Percentiles rank a stretch among this genome's conserved stretches.
Evolutionary conservation across 164 flowering plant species (phyloP).

Genomic region (Annona cherimola): DNA sequence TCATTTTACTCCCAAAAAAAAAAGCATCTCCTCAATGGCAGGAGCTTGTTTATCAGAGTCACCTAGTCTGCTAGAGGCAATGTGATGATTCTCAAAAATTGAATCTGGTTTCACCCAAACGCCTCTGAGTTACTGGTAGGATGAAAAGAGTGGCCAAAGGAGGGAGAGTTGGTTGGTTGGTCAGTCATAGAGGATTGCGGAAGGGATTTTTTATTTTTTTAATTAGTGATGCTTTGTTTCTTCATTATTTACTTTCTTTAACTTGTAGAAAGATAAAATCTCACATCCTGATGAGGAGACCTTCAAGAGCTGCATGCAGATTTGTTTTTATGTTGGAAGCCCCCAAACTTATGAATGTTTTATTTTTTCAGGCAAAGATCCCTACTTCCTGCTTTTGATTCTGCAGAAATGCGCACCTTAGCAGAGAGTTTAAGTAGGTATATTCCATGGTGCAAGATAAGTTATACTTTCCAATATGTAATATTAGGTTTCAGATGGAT

Average conservation of each 20-base stretch:
- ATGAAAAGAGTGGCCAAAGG: neutral
- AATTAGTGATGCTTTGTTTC: no score
- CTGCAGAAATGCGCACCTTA: slow-evolving; percentile 76
- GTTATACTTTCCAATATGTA: no score
- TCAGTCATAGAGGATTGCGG: neutral
- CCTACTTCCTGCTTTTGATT: slow-evolving; percentile 83
- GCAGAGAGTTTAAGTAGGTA: slow-evolving; percentile 92
- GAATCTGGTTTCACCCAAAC: neutral
- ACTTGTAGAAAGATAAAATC: neutral
- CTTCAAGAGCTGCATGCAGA: neutral
- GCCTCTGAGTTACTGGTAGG: neutral
- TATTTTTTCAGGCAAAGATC: slow-evolving; percentile 60
- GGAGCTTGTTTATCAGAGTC: neutral
- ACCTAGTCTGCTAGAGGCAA: neutral
- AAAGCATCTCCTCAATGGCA: neutral
- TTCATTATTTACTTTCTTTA: neutral
- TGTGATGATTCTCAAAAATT: neutral
- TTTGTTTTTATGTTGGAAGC: neutral
- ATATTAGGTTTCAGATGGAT: no score
- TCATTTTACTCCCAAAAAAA: no score
- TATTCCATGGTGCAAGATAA: slow-evolving; percentile 4
- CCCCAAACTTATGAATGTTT: slow-evolving; percentile 10
- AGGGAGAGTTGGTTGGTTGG: neutral
- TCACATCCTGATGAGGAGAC: neutral
- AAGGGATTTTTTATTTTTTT: no score